A percentile compares a stretch with the other conserved stretches of the same genome.
Evolutionary conservation across 768 basidiomycete genomes (phyloP).

Genomic region (Lentinus tigrinus): DNA sequence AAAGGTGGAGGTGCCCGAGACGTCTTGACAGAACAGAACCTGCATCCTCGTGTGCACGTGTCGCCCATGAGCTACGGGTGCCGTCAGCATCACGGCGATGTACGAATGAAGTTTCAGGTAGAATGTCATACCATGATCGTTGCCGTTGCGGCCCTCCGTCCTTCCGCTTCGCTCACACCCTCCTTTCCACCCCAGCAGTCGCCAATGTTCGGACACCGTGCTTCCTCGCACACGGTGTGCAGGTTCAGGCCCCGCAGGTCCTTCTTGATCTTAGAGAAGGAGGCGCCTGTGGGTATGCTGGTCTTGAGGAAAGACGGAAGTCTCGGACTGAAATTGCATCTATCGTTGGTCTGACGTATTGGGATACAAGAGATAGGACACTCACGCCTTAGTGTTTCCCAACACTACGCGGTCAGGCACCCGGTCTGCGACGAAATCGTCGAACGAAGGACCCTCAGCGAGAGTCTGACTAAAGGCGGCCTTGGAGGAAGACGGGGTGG

Average conservation of each 20-base stretch:
- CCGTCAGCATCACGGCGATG: background rate
- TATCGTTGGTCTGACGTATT: background rate
- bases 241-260: conserved; percentile 89
- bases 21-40: conserved; percentile 97
- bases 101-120: background rate
- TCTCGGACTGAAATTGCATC: conserved; percentile 60
- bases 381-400: conserved; percentile 69
- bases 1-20: conserved; percentile 84
- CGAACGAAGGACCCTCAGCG: conserved; percentile 67
- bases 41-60: conserved; percentile 95
- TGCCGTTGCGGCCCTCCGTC: conserved; percentile 85
- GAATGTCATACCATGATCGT: conserved; percentile 85
- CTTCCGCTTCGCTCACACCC: conserved; percentile 62
- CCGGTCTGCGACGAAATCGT: conserved; percentile 77
- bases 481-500: conserved; percentile 45
- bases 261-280: conserved; percentile 91
- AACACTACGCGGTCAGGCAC: conserved; percentile 60
- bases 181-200: conserved; percentile 96
- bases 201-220: conserved; percentile 98
- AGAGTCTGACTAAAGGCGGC: conserved; percentile 51
- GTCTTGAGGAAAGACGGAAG: conserved; percentile 89
- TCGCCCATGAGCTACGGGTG: conserved; percentile 89
- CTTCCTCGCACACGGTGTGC: conserved; percentile 98
- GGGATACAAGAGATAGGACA: conserved; percentile 4
- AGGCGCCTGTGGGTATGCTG: conserved; percentile 83